phyloP scores from a whole-genome alignment of 2,329 filamentous ascomycete species.

The Cladophialophora bantiana region DNA sequence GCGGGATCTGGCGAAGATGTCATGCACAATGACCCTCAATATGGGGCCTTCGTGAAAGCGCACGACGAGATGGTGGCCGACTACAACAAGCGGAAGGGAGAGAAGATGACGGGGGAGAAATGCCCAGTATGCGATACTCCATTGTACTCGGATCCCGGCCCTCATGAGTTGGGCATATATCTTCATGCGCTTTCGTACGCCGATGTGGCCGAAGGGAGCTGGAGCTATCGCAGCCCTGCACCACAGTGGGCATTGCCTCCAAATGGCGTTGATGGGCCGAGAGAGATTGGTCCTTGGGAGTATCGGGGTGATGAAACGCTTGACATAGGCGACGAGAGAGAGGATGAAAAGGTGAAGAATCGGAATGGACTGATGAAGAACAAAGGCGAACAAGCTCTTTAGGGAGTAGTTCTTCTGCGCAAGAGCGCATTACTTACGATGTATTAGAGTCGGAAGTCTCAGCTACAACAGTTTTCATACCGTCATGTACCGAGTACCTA shows the following conservation, averaged over 20 bases:
- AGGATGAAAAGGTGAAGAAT: slow-evolving; percentile 38
- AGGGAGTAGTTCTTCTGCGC: neutral
- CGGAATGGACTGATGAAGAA: slow-evolving; percentile 35
- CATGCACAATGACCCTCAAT: slow-evolving; percentile 34
- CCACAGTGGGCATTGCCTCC: slow-evolving; percentile 89
- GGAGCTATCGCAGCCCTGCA: slow-evolving; percentile 85
- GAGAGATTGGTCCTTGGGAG: slow-evolving; percentile 63
- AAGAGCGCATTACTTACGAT: too few species aligned
- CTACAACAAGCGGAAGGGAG: slow-evolving; percentile 88
- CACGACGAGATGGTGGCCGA: slow-evolving; percentile 85
- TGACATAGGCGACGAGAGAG: slow-evolving; percentile 48
- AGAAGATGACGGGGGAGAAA: slow-evolving; percentile 86
- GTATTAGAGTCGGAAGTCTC: neutral
- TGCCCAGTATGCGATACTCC: slow-evolving; percentile 86
- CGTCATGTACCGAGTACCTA: too few species aligned
- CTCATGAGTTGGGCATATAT: slow-evolving; percentile 90
- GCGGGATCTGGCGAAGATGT: slow-evolving; percentile 22
- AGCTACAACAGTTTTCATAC: neutral
- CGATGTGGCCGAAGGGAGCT: slow-evolving; percentile 74
- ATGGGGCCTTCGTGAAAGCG: slow-evolving; percentile 35
- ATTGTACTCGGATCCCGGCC: slow-evolving; percentile 89
- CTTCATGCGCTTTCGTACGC: slow-evolving; percentile 91
- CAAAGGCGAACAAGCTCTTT: slow-evolving; percentile 19
- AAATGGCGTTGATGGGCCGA: slow-evolving; percentile 72
- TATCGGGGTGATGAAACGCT: slow-evolving; percentile 44